A percentile compares a stretch with the other conserved stretches of the same genome.
These are phyloP conservation scores for Debaryomyces sp. DNA, from an alignment of 1,139 yeast species.

Conservation along the genomic window DNA sequence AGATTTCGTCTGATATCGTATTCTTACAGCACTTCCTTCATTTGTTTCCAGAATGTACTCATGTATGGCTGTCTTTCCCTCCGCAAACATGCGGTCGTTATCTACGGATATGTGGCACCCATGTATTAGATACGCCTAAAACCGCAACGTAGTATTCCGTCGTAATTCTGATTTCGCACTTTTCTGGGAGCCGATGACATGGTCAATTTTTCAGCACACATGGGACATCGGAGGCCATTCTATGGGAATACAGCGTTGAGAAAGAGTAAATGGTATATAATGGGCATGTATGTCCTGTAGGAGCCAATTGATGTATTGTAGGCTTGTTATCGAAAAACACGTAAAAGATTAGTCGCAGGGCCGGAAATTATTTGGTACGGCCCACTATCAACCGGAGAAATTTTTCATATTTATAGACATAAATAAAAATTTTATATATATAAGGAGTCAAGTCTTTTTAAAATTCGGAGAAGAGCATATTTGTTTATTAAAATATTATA, in stretches of 20 bases:
- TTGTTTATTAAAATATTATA: neutral
- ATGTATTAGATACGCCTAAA: neutral
- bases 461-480: neutral
- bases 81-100: neutral
- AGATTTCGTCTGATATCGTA: neutral
- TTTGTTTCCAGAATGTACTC: neutral
- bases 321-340: neutral
- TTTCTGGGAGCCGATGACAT: neutral
- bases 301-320: neutral
- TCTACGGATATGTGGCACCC: neutral
- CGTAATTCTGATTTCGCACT: neutral
- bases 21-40: neutral
- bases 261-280: neutral
- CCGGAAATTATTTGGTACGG: constrained; percentile 8
- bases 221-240: neutral
- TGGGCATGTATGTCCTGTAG: neutral
- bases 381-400: constrained; percentile 14
- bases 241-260: too few species aligned
- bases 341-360: neutral
- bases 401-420: neutral
- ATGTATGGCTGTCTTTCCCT: neutral
- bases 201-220: neutral
- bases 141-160: neutral
- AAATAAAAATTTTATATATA: constrained; percentile 1
- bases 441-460: neutral